These are phyloP conservation scores for Neurospora pannonica DNA, from an alignment of 495 filamentous ascomycete species.

Conservation along the genomic window DNA sequence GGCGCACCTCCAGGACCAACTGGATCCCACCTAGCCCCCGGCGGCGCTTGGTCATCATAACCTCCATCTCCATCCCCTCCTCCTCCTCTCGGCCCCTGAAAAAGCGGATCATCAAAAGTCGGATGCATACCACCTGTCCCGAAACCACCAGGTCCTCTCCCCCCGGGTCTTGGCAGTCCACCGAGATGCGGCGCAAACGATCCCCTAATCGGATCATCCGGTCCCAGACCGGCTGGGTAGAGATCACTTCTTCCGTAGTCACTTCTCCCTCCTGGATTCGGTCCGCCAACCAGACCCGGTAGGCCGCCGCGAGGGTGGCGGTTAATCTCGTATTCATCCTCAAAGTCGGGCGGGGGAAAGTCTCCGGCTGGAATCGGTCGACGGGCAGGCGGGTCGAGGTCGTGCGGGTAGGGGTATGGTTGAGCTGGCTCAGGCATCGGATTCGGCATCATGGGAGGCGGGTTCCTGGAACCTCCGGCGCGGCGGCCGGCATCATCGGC, in stretches of 20 bases:
- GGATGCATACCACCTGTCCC: conserved; percentile 83
- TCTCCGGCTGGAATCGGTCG: conserved; percentile 64
- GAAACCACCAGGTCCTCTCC: neutral
- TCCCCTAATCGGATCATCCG: conserved; percentile 68
- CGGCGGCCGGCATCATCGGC: conserved; percentile 21
- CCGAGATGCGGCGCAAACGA: conserved; percentile 36
- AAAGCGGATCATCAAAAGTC: conserved; percentile 87
- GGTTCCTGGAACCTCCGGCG: conserved; percentile 17
- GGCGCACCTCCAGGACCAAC: conserved; percentile 58
- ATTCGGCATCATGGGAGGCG: conserved; percentile 39
- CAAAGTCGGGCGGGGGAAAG: conserved; percentile 80
- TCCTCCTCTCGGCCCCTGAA: conserved; percentile 51
- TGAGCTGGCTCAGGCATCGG: conserved; percentile 47
- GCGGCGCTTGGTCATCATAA: conserved; percentile 48
- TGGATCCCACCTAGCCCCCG: conserved; percentile 65
- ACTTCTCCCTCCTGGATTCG: conserved; percentile 17
- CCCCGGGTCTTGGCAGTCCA: conserved; percentile 10
- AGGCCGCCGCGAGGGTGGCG: conserved; percentile 47
- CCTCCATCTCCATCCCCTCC: conserved; percentile 23
- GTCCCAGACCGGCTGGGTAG: conserved; percentile 79
- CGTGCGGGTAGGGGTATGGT: conserved; percentile 59
- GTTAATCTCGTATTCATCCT: conserved; percentile 84
- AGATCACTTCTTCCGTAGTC: conserved; percentile 75
- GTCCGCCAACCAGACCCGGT: conserved; percentile 17
- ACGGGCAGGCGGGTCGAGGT: conserved; percentile 52